These are phyloP conservation scores for Besnoitia besnoiti DNA, from an alignment of 169 alveolate genomes.

Conservation along the genomic window DNA sequence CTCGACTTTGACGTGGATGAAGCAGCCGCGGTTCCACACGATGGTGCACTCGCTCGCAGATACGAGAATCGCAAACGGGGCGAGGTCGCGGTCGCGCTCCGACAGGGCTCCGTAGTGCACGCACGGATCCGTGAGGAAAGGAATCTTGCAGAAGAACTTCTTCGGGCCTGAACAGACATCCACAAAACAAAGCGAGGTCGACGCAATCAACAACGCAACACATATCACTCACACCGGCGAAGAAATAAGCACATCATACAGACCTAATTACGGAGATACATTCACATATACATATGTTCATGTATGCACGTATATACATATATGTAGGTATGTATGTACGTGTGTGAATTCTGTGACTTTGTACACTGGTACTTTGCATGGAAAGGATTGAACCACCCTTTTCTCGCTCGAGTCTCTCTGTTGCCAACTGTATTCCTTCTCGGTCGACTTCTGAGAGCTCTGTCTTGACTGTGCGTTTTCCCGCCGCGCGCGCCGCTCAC, in stretches of 20 bases:
- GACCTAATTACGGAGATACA: no score
- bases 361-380: no score
- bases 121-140: conserved; percentile 33
- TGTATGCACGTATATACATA: neutral
- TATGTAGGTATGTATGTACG: neutral
- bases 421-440: no score
- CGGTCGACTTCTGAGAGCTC: neutral
- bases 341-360: neutral
- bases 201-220: neutral
- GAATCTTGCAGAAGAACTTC: conserved; percentile 37
- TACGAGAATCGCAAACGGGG: conserved; percentile 45
- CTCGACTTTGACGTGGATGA: conserved; percentile 22
- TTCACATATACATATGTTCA: neutral
- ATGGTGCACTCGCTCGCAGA: conserved; percentile 42
- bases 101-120: conserved; percentile 50
- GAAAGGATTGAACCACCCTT: no score
- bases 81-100: conserved; percentile 6
- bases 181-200: neutral
- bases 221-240: neutral
- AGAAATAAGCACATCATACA: neutral
- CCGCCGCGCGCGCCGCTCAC: neutral
- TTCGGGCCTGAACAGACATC: conserved; percentile 20
- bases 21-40: conserved; percentile 53
- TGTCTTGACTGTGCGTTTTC: neutral
- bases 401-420: no score